Base-by-base conservation (phyloP, 805 yeast genomes). In the Metschnikowia santaceciliae region DNA sequence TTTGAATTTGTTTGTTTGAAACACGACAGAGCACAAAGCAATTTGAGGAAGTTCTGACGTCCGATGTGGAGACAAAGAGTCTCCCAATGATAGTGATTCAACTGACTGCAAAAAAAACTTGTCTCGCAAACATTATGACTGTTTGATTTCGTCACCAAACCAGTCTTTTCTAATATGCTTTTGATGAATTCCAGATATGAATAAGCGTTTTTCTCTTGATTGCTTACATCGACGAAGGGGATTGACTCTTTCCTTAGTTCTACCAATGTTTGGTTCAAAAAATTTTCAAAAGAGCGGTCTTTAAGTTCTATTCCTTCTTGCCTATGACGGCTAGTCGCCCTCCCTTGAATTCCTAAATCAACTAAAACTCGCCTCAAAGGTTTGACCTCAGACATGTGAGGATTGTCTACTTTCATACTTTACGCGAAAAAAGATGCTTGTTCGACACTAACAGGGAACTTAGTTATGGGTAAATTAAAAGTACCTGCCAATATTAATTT, bases 21-120 rank as follows among this genome's bases (percentile, higher is more conserved):
- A 34, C 42, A 37, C 7, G 38, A 43, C 26, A 23, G 42, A n/a
- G 51, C 54, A 8, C 71, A 70, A 58, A 68, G 65, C 14, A 71
- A 19, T 40, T 64, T 70, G 4, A 73, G 43, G 58, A 83, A 82
- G 1, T 51, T 49, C 1, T 51, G 50, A 6, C 64, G 60, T 0
- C 84, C 85, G 1, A 81, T 54, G 1, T 64, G 32, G 2, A 50
- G 52, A 50, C 68, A 78, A 0, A 82, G 41, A 2, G 60, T 54
- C 32, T 71, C 70, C 82, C 88, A 83, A 2, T 61, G 54, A 3
- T 67, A 56, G 3, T 70, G 60, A 51, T 80, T 81, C 17, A 85
- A 54, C 1, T 62, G 48, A 15, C 70, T 65, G 2, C 72, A 70
- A 22, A 66, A 65, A n/a, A 74, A 64, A 17, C 22, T 44, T 4